Evolutionary conservation across 1,284 basidiomycete species (phyloP), one percentile per base, ranked within the genome.

Genomic region (Wolfiporia cocos): DNA sequence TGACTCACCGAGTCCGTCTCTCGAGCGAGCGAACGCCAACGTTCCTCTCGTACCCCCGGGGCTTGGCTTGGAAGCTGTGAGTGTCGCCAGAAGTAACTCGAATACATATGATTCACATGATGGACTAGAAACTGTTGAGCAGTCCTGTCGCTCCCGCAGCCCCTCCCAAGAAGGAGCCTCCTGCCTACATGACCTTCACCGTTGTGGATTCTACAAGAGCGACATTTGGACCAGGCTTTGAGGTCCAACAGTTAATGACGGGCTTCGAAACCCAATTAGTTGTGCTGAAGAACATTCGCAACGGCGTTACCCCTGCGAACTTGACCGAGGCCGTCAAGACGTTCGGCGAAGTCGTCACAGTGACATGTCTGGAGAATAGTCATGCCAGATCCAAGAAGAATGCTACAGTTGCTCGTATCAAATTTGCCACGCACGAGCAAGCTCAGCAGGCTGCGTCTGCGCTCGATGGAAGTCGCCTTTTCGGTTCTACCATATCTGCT

Each of bases 401-500:
- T 11, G 49, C 65, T 1, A 46, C 53, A 0, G 52, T 66, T 21
- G 68, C 65, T 23, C 69, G 62, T 38, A 73, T 67, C 0, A 68
- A 69, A 5, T 79, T 77, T 41, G 53, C 67, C 0, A 67, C 59
- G 21, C 49, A 72, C 9, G 56, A 58, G 0, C 70, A 74, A 28
- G 81, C 79, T 0, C 61, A 66, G 3, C 56, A 67, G 15, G 82
- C 77, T 0, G 70, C 66, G 17, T 55, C 66, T 0, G 53, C 62
- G 1, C 64, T 86, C 0, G 67, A 84, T 40, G 73, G 72, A 12
- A 50, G 53, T 0, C 53, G 54, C 0, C 50, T 71, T 1, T 68
- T 69, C 23, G 66, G 63, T 0, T 47, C 46, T 0, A 64, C 48
- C 1, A 57, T 84, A 17, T 60, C 64, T 0, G 69, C 66, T 1